Evolutionary conservation across 129 eudicot genomes (phyloP).

Genomic region (Lonicera japonica): DNA sequence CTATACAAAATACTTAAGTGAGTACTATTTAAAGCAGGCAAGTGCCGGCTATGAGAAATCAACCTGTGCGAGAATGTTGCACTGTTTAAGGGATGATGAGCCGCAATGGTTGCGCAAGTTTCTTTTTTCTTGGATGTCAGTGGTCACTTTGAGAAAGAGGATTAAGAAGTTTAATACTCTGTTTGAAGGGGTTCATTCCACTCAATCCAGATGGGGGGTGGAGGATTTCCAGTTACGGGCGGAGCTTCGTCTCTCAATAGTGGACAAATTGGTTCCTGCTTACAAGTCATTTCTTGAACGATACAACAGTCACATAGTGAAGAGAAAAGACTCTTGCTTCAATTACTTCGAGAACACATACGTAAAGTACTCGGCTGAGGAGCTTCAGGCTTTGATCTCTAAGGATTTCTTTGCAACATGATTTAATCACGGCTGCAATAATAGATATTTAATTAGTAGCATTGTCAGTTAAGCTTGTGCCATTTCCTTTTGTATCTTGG

Average conservation of each 20-base stretch:
- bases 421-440: too few relatives aligned
- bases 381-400: background rate
- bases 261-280: constrained; percentile 7
- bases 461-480: too few relatives aligned
- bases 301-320: background rate
- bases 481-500: too few relatives aligned
- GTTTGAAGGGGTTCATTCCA: constrained; percentile 1
- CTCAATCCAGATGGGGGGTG: constrained; percentile 7
- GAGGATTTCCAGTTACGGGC: background rate
- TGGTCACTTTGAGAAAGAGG: background rate
- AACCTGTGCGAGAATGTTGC: constrained; percentile 9
- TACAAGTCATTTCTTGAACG: background rate
- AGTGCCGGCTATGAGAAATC: background rate
- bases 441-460: too few relatives aligned
- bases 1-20: background rate
- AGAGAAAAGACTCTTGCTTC: background rate
- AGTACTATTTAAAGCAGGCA: background rate
- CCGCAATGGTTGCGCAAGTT: background rate
- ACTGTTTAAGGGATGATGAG: constrained; percentile 11
- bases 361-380: constrained; percentile 10
- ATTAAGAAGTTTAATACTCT: background rate
- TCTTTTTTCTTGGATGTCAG: background rate
- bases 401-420: background rate
- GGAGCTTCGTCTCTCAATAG: constrained; percentile 2
- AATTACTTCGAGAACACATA: too few relatives aligned